Conservation (phyloP, 176 grass and related monocot species). For the Aegilops bicornis region DNA sequence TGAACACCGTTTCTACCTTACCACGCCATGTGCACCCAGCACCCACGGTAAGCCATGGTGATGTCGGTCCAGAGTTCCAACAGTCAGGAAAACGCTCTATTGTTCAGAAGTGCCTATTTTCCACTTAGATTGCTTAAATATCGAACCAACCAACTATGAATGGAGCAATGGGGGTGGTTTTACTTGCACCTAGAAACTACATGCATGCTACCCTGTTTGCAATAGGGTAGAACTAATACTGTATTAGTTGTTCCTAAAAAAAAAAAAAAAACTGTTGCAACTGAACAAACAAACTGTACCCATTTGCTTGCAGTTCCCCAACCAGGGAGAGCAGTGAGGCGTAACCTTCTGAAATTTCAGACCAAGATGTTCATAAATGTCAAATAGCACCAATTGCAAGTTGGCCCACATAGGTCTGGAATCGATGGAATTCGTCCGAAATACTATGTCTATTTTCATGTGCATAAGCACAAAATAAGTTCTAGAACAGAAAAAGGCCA, state of each 20-base stretch:
- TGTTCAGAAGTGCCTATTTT: too few species aligned
- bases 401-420: neutral
- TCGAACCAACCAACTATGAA: too few species aligned
- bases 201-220: neutral
- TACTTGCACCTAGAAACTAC: neutral
- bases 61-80: too few species aligned
- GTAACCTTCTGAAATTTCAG: neutral
- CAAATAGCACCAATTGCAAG: neutral
- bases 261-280: too few species aligned
- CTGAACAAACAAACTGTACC: too few species aligned
- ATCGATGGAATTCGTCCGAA: neutral
- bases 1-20: too few species aligned
- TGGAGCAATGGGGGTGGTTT: neutral
- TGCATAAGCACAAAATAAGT: neutral
- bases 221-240: neutral
- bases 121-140: too few species aligned
- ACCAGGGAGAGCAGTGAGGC: neutral
- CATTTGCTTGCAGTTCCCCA: too few species aligned
- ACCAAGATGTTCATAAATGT: neutral
- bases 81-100: too few species aligned
- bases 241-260: too few species aligned
- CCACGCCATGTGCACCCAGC: too few species aligned
- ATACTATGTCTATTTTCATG: neutral
- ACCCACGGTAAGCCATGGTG: too few species aligned
- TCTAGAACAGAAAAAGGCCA: neutral